Evolutionary conservation across 129 eudicot species (phyloP), one percentile per base, ranked within the genome.

Genomic region (Ambrosia artemisiifolia): DNA sequence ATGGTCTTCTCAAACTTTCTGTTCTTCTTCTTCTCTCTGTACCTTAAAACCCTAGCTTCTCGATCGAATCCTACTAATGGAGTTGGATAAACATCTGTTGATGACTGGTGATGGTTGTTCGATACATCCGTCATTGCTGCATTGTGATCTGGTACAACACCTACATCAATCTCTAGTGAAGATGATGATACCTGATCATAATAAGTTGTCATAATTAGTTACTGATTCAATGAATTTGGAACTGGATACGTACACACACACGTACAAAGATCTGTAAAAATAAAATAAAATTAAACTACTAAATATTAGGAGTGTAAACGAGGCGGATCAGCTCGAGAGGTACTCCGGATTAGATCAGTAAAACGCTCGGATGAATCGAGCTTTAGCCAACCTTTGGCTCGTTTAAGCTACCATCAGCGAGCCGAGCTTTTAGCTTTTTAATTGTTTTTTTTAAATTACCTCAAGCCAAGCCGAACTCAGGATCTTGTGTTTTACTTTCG

Each of bases 1-100:
- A 92, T 88, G 2, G 97, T 92, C 72, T 92, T 92, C 85, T 92
- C 96, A 11, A 92, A 92, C 84, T 80, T 88, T 34, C 96, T 46
- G 60, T 88, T 92, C 91, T 91, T 92, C 44, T 93, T 76, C 76
- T 92, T 92, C 75, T 92, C 97, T 57, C 80, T 84, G 86, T 92
- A 92, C 85, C 97, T 84, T 63, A 88, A 42, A 16, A 92, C 96
- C 76, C 93, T 86, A 5, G 97, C 97, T 69, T 91, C 96, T 35
- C 97, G 82, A 35, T 92, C 96, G 35, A 79, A 60, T 7, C 96
- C 94, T 0, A 83, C 19, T 9, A 79, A 56, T 3, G 96, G 86
- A 34, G 70, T 76, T 1, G 90, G 88, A 19, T 82, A 66, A 4
- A 81, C 74, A 43, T 84, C 87, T 30, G 57, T 8, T 6, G 79